These are phyloP conservation scores for Exophiala lecanii-corni DNA, from an alignment of 2,329 filamentous ascomycete species.

Conservation along the genomic window DNA sequence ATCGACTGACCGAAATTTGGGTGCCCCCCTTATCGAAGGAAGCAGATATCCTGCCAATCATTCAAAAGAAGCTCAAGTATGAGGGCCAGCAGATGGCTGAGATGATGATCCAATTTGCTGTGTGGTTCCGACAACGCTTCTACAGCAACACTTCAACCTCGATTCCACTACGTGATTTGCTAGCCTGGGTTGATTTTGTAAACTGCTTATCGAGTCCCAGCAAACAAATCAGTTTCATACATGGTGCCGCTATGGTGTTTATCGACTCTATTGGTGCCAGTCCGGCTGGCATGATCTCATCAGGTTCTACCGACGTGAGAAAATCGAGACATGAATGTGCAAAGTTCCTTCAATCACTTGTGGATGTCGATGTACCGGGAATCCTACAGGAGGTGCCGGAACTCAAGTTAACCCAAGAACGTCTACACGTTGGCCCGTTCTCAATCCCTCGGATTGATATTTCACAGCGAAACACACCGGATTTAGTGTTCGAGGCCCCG, in stretches of 20 bases:
- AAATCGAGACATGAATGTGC: conserved; percentile 71
- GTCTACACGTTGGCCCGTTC: conserved; percentile 70
- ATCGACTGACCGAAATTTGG: conserved; percentile 99
- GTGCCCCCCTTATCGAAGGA: conserved; percentile 80
- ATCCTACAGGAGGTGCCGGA: conserved; percentile 63
- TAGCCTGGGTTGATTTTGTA: conserved; percentile 91
- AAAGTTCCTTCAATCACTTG: conserved; percentile 62
- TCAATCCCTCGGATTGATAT: conserved; percentile 45
- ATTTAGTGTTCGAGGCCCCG: conserved; percentile 78
- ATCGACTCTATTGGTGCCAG: conserved; percentile 94
- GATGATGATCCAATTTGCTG: conserved; percentile 77
- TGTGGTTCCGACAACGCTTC: conserved; percentile 83
- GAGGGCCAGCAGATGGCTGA: conserved; percentile 55
- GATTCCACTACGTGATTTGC: conserved; percentile 85
- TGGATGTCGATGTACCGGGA: conserved; percentile 57
- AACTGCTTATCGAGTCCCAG: conserved; percentile 58
- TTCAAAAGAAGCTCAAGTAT: conserved; percentile 65
- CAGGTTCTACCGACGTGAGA: conserved; percentile 64
- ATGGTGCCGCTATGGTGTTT: conserved; percentile 92
- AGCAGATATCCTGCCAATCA: conserved; percentile 83
- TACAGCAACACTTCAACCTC: conserved; percentile 69
- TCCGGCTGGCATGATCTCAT: conserved; percentile 77
- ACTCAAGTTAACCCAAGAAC: conserved; percentile 49
- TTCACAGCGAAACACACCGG: conserved; percentile 49
- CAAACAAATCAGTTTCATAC: conserved; percentile 55